phyloP scores from a whole-genome alignment of 768 basidiomycete species.

The Mycena venus region DNA sequence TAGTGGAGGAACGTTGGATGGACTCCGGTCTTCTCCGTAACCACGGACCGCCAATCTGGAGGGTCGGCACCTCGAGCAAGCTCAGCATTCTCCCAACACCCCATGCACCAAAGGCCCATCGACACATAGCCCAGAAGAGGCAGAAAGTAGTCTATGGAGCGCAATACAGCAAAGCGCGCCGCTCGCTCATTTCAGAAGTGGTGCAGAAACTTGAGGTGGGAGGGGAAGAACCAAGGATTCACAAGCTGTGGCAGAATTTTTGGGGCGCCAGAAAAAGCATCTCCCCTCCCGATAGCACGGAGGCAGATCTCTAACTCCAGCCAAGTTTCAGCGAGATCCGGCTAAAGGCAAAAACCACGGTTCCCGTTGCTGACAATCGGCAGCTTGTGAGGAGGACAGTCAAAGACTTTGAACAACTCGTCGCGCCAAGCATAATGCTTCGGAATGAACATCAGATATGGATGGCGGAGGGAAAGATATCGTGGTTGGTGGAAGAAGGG shows the following conservation, averaged over 20 bases:
- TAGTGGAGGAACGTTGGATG: not conserved
- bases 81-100: not conserved
- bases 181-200: not conserved
- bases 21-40: not conserved
- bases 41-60: not conserved
- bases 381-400: not conserved
- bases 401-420: not conserved
- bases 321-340: not conserved
- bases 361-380: not conserved
- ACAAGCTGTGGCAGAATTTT: not conserved
- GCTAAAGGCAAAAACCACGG: not conserved
- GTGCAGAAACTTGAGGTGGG: not conserved
- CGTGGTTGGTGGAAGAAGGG: no score
- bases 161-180: not conserved
- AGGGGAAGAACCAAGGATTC: not conserved
- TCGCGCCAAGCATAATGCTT: not conserved
- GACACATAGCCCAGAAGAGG: constrained; percentile 2
- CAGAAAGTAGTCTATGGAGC: not conserved
- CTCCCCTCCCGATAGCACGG: not conserved
- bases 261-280: not conserved
- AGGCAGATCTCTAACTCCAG: not conserved
- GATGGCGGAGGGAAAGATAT: no score
- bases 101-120: not conserved
- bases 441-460: constrained; percentile 3
- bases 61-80: not conserved